phyloP scores from a whole-genome alignment of 495 filamentous ascomycete species.

The Hypoxylon lienhwacheense region DNA sequence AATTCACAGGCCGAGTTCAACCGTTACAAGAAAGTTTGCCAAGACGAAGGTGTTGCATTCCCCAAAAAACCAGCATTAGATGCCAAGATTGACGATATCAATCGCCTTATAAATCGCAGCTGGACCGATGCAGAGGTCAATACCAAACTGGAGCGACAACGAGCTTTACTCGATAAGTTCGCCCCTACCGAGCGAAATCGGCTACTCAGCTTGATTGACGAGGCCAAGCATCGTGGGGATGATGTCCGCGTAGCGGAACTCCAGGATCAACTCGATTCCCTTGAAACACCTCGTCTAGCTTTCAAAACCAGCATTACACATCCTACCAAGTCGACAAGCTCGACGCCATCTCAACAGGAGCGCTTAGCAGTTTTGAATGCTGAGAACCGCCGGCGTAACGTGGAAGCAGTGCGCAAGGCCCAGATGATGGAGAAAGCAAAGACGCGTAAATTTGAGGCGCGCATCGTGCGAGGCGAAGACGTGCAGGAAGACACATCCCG shows the following conservation, averaged over 20 bases:
- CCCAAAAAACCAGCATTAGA: slow-evolving; percentile 67
- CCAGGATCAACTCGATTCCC: slow-evolving; percentile 66
- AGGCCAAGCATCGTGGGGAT: slow-evolving; percentile 66
- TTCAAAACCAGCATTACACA: slow-evolving; percentile 63
- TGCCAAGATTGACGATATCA: slow-evolving; percentile 79
- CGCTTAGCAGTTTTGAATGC: slow-evolving; percentile 74
- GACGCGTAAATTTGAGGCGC: slow-evolving; percentile 57
- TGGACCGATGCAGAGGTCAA: slow-evolving; percentile 82
- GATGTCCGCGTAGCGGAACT: slow-evolving; percentile 60
- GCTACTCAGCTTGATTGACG: slow-evolving; percentile 61
- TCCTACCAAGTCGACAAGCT: slow-evolving; percentile 45
- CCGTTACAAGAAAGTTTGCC: slow-evolving; percentile 76
- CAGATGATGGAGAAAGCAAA: slow-evolving; percentile 75
- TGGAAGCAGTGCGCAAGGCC: slow-evolving; percentile 79
- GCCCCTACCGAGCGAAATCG: slow-evolving; percentile 65
- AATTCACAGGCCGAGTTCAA: slow-evolving; percentile 69
- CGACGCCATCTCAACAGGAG: slow-evolving; percentile 65
- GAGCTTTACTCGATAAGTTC: slow-evolving; percentile 60
- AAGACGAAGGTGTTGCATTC: slow-evolving; percentile 68
- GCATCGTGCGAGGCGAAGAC: slow-evolving; percentile 56
- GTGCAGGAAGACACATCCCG: slow-evolving; percentile 58
- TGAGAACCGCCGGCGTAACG: slow-evolving; percentile 76
- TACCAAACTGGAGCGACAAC: slow-evolving; percentile 71
- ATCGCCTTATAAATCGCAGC: slow-evolving; percentile 69
- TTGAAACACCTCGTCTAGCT: slow-evolving; percentile 69